These are phyloP conservation scores for Mycosphaerella sp. DNA, from an alignment of 2,329 filamentous ascomycete genomes.

Conservation along the genomic window DNA sequence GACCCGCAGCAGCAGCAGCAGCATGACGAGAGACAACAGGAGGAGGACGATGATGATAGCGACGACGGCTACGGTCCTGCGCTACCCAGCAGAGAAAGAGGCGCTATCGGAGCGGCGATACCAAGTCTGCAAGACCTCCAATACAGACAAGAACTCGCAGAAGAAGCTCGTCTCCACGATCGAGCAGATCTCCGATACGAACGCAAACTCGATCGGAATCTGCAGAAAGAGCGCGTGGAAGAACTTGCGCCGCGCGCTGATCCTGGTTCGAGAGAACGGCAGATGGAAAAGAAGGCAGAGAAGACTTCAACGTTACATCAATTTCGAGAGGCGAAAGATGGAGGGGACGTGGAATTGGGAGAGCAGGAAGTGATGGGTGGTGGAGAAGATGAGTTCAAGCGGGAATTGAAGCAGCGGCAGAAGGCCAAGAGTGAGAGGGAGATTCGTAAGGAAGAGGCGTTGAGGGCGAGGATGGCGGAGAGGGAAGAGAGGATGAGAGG, in stretches of 20 bases:
- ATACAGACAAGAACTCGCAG: slow-evolving; percentile 47
- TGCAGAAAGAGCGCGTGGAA: slow-evolving; percentile 67
- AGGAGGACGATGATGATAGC: slow-evolving; percentile 41
- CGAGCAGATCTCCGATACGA: slow-evolving; percentile 53
- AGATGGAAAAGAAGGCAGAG: slow-evolving; percentile 77
- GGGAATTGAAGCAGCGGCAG: slow-evolving; percentile 58
- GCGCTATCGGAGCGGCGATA: slow-evolving; percentile 52
- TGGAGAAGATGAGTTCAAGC: slow-evolving; percentile 54
- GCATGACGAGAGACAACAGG: slow-evolving; percentile 15
- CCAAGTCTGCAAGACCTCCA: slow-evolving; percentile 70
- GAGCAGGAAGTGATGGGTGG: slow-evolving; percentile 76
- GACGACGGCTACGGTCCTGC: slow-evolving; percentile 54
- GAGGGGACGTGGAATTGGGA: slow-evolving; percentile 58
- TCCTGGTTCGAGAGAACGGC: slow-evolving; percentile 72
- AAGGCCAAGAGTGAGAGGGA: slow-evolving; percentile 78
- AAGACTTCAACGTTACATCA: slow-evolving; percentile 65
- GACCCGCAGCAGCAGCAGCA: not conserved
- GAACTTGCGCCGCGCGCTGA: slow-evolving; percentile 79
- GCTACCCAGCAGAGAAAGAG: slow-evolving; percentile 37
- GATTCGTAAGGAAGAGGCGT: slow-evolving; percentile 71
- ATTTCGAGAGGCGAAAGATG: slow-evolving; percentile 62
- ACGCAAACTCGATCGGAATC: slow-evolving; percentile 58
- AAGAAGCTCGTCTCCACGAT: slow-evolving; percentile 44
- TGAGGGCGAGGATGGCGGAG: slow-evolving; percentile 69
- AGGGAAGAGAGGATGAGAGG: slow-evolving; percentile 67